These are phyloP conservation scores for Gypsophila paniculata DNA, from an alignment of 179 eudicot genomes.

Conservation along the genomic window DNA sequence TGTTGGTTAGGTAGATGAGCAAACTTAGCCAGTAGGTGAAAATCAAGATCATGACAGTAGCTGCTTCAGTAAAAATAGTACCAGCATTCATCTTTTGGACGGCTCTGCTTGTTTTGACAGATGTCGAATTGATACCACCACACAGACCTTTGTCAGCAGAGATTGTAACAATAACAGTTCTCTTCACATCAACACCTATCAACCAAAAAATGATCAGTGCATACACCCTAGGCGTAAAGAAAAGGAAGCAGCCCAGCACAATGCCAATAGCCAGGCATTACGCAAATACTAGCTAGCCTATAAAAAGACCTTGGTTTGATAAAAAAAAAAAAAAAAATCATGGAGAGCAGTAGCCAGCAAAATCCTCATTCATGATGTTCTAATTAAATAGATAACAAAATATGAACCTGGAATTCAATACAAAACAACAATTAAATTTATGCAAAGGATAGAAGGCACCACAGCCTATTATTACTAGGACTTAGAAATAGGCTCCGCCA, in stretches of 20 bases:
- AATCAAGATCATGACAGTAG: conserved; percentile 1
- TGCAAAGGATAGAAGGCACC: not conserved
- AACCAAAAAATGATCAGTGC: not conserved
- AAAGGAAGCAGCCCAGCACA: not conserved
- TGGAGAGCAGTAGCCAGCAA: not conserved
- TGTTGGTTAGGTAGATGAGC: conserved; percentile 4
- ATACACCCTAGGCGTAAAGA: not conserved
- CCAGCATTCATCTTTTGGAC: conserved; percentile 68
- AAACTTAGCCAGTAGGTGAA: conserved; percentile 9
- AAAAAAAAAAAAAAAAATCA: not conserved
- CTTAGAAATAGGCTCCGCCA: too few relatives aligned
- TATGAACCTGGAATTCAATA: not conserved
- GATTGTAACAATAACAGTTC: conserved; percentile 69
- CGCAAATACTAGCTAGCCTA: not conserved
- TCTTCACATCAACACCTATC: conserved; percentile 85
- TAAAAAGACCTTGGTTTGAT: not conserved
- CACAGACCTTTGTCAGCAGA: conserved; percentile 99
- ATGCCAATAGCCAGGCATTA: not conserved
- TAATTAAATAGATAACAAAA: not conserved
- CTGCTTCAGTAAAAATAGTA: conserved; percentile 27
- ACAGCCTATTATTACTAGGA: not conserved
- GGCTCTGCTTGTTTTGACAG: conserved; percentile 89
- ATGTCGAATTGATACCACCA: conserved; percentile 96
- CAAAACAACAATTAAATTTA: not conserved
- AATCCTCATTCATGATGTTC: not conserved